phyloP scores from a whole-genome alignment of 2,329 filamentous ascomycete genomes.

The Lecanosticta acicola region DNA sequence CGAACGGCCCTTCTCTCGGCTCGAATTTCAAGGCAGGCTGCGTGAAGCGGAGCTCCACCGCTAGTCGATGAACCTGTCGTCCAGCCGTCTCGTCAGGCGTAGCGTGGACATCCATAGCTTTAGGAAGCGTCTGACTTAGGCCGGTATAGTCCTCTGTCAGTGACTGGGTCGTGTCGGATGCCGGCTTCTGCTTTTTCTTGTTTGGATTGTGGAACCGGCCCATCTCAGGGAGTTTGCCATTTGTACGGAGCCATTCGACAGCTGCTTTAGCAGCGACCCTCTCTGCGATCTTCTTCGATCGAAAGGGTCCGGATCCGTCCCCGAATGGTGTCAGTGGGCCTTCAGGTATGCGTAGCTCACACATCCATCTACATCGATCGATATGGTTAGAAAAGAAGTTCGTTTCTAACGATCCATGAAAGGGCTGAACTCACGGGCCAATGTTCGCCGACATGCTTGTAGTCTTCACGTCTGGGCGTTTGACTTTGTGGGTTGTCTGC shows the following conservation, averaged over 20 bases:
- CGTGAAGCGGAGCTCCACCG: slow-evolving; percentile 21
- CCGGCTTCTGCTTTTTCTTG: slow-evolving; percentile 14
- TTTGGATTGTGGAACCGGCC: background rate
- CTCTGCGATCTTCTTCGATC: slow-evolving; percentile 39
- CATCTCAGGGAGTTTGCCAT: slow-evolving; percentile 23
- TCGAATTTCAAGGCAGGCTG: slow-evolving; percentile 11
- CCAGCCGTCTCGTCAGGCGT: slow-evolving; percentile 4
- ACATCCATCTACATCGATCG: background rate
- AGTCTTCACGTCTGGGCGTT: background rate
- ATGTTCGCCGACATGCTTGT: background rate
- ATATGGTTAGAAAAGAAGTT: too few species aligned
- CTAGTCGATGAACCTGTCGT: slow-evolving; percentile 21
- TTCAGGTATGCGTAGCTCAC: slow-evolving; percentile 1
- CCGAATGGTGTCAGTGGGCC: slow-evolving; percentile 33
- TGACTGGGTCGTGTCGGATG: background rate
- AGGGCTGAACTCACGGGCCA: background rate
- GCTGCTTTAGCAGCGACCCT: slow-evolving; percentile 39
- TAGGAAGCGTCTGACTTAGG: slow-evolving; percentile 8
- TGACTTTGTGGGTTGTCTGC: background rate
- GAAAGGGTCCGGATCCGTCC: slow-evolving; percentile 29
- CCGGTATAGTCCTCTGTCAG: slow-evolving; percentile 6
- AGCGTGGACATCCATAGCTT: slow-evolving; percentile 7
- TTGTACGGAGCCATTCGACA: slow-evolving; percentile 37
- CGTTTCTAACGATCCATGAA: background rate
- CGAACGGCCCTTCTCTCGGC: slow-evolving; percentile 26